phyloP scores from a whole-genome alignment of 192 early-diverging fungal genomes.

The Backusella tuberculispora region DNA sequence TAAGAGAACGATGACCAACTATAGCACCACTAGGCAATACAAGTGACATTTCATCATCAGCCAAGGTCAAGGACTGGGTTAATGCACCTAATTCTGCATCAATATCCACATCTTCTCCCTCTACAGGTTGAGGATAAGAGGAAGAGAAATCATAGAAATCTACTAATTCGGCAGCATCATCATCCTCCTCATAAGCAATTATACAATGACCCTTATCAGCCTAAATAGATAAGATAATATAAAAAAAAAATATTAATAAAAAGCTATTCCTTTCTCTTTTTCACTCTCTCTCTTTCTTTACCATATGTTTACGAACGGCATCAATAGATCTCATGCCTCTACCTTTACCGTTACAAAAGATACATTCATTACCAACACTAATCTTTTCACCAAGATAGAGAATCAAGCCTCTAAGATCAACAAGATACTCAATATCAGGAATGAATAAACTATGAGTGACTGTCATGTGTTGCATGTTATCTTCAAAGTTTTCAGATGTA shows the following conservation, averaged over 20 bases:
- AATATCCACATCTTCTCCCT: constrained; percentile 48
- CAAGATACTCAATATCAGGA: constrained; percentile 94
- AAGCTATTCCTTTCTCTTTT: background rate
- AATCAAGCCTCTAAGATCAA: constrained; percentile 86
- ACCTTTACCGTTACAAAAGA: constrained; percentile 94
- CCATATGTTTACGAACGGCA: constrained; percentile 95
- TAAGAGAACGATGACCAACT: constrained; percentile 81
- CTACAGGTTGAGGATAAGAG: constrained; percentile 68
- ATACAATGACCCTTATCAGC: constrained; percentile 94
- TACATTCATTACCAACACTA: constrained; percentile 91
- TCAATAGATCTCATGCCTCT: constrained; percentile 82
- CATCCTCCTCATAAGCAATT: constrained; percentile 93
- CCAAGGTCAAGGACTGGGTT: constrained; percentile 50
- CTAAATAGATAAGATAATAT: constrained; percentile 32
- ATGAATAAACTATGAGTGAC: constrained; percentile 91
- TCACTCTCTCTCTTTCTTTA: constrained; percentile 24
- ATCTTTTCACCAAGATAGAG: constrained; percentile 95
- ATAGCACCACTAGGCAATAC: constrained; percentile 83
- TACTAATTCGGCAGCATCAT: constrained; percentile 86
- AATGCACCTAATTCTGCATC: constrained; percentile 46
- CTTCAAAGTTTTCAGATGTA: constrained; percentile 62
- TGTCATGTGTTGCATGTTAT: constrained; percentile 93
- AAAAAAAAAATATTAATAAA: background rate
- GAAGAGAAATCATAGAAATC: constrained; percentile 97
- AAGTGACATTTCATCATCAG: constrained; percentile 84